These are phyloP conservation scores for Rhizophora mangle DNA, from an alignment of 345 rosid species.

Conservation along the genomic window DNA sequence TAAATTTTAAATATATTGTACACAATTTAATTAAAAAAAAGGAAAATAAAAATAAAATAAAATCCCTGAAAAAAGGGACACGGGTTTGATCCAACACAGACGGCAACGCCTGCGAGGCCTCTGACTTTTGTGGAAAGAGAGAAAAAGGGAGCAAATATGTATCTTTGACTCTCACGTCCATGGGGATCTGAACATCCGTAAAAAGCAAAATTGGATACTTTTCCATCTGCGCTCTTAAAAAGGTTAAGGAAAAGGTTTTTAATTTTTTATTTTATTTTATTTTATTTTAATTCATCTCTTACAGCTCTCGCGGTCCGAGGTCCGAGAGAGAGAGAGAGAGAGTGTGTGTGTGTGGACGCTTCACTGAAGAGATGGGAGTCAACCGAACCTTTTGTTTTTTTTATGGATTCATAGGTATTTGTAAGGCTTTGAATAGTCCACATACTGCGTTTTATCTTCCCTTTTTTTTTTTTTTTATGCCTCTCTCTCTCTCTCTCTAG, in stretches of 20 bases:
- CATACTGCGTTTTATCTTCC: slow-evolving; percentile 44
- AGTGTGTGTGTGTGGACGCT: neutral
- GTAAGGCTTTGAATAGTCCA: slow-evolving; percentile 75
- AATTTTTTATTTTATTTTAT: neutral
- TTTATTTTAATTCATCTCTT: slow-evolving; percentile 28
- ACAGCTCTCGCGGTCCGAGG: neutral
- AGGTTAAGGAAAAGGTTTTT: neutral
- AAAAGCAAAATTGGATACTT: neutral
- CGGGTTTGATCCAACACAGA: no score
- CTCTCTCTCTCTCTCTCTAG: neutral
- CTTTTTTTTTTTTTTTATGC: neutral
- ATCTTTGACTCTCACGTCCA: no score
- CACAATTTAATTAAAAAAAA: no score
- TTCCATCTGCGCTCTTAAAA: neutral
- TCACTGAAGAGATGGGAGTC: slow-evolving; percentile 34
- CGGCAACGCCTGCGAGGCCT: no score
- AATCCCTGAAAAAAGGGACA: no score
- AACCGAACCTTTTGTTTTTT: slow-evolving; percentile 33
- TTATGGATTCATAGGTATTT: slow-evolving; percentile 39
- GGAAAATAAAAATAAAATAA: no score
- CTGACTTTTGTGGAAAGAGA: no score
- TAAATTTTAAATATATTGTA: no score
- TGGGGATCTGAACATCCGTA: no score
- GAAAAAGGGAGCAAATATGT: no score
- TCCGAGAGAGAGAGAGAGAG: slow-evolving; percentile 6